A percentile compares a stretch with the other conserved stretches of the same genome.
These are phyloP conservation scores for Rosa lucieae DNA, from an alignment of 306 rosid genomes.

Conservation along the genomic window DNA sequence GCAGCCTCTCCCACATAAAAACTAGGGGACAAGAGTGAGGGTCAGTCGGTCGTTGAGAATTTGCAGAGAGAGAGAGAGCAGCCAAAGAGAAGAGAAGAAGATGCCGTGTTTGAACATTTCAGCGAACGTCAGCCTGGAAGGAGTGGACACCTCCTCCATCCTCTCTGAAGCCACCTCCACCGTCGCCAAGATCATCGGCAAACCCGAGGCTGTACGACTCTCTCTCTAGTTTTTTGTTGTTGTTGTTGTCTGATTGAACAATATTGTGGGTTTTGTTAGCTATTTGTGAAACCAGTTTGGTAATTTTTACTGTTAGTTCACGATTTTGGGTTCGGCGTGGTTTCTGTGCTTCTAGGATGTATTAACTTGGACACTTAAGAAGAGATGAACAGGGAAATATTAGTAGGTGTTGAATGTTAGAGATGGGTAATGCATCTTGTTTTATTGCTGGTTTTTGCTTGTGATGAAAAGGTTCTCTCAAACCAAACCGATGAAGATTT, in stretches of 20 bases:
- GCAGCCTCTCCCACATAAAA: neutral
- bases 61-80: conserved; percentile 1
- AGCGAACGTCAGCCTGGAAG: conserved; percentile 70
- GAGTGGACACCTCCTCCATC: conserved; percentile 82
- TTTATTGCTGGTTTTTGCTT: neutral
- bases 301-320: neutral
- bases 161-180: conserved; percentile 90
- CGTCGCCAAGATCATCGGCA: conserved; percentile 68
- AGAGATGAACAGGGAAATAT: neutral
- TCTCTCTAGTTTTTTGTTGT: neutral
- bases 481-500: neutral
- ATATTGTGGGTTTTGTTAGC: neutral
- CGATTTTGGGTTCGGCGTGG: neutral
- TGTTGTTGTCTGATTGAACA: neutral
- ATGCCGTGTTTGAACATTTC: conserved; percentile 95
- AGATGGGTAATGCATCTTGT: neutral
- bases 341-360: neutral
- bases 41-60: neutral
- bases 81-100: conserved; percentile 13
- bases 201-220: conserved; percentile 68
- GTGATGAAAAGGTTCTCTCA: neutral
- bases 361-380: neutral
- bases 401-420: neutral
- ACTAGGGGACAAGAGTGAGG: neutral
- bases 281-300: neutral